Base-by-base conservation (phyloP, 257 asterid genomes). In the Eustoma russellianum region DNA sequence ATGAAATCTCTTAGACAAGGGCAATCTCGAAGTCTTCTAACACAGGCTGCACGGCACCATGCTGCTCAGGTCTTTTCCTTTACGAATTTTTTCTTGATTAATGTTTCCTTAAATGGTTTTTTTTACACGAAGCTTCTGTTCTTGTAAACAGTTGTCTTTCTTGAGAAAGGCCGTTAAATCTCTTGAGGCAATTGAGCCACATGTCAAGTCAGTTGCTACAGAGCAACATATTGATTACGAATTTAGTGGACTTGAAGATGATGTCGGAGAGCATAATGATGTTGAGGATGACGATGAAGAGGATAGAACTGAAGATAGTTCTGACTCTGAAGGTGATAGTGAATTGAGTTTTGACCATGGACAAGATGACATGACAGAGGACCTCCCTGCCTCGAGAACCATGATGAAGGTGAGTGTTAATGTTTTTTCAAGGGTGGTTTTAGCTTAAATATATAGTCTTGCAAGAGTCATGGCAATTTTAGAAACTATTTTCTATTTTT, bases 21-120 rank as follows among this genome's bases (percentile, higher is more conserved):
- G 57, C 98, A 92, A 74, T 82, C 95, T 54, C 95, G 84, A 53
- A 92, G 94, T 71, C 88, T 92, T 68, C 74, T 92, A 44, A 88
- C 97, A 5, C 97, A 88, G 79, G 95, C 95, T 69, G 80, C 95
- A 62, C 80, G 98, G 40, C 98, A 92, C 70, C 95, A 92, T 77
- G 95, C 98, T 76, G 98, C 95, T n/a, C 98, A 91, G 98, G 98
- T 87, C 58, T 33, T 56, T 50, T 65, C 60, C 49, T 53, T 15
- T 34, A 35, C 14, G 14, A n/a, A 17, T 17, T 57, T n/a, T 41
- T 41, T 19, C 9, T 12, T 46, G 5, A 24, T 18, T 12, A 13
- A 16, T 44, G 18, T 63, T 44, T 0, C n/a, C 55, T 53, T 19
- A 17, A 38, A 52, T 43, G 28, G 49, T 28, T 57, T 46, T 7